These are phyloP conservation scores for Gossypium aridum DNA, from an alignment of 441 rosid species.

Conservation along the genomic window DNA sequence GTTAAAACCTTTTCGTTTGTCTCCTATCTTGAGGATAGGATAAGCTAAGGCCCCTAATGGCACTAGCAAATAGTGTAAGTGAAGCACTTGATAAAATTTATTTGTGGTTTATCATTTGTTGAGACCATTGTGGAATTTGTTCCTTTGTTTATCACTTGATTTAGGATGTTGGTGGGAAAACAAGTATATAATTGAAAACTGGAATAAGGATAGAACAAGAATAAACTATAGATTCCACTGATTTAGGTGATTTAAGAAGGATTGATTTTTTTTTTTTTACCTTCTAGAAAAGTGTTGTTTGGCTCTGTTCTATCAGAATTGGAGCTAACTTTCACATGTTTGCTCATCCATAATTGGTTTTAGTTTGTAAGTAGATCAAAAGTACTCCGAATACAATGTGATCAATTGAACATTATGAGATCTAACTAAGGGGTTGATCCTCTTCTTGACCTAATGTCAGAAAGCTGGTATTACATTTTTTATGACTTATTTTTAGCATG, in stretches of 20 bases:
- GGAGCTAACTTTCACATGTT: not conserved
- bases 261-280: not conserved
- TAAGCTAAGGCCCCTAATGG: not conserved
- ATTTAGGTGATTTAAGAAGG: not conserved
- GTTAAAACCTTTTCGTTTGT: not conserved
- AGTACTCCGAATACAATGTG: not conserved
- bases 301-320: not conserved
- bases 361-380: not conserved
- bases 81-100: not conserved
- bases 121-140: not conserved
- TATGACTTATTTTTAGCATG: not conserved
- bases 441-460: not conserved
- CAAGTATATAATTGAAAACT: not conserved
- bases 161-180: not conserved
- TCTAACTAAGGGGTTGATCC: not conserved
- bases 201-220: not conserved
- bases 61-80: not conserved
- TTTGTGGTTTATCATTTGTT: not conserved
- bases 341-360: not conserved
- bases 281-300: not conserved
- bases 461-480: not conserved
- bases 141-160: not conserved
- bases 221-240: no score
- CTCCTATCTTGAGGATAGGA: not conserved
- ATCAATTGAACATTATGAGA: not conserved